A percentile compares a stretch with the other conserved stretches of the same genome.
phyloP scores from a whole-genome alignment of 140 eudicot species.

The Flaveria floridana region DNA sequence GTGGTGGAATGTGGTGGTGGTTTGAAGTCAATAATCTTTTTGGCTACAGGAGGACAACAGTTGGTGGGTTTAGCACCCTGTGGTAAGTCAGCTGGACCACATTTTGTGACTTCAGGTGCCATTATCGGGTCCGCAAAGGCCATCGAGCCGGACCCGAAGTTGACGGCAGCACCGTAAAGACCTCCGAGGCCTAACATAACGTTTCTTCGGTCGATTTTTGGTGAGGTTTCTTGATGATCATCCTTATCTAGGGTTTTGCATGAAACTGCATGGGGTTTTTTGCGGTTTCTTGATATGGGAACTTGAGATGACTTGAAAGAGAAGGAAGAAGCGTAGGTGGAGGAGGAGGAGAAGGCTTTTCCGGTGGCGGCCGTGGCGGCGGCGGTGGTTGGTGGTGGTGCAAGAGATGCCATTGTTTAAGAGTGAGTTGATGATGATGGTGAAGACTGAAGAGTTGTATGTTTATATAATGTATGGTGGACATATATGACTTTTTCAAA shows the following conservation, averaged over 20 bases:
- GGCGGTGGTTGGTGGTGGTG: conserved; percentile 30
- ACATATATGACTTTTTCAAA: conserved; percentile 28
- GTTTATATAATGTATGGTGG: conserved; percentile 36
- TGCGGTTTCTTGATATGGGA: conserved; percentile 30
- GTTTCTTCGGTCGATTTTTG: conserved; percentile 53
- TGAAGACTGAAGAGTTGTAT: conserved; percentile 9
- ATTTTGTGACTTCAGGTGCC: conserved; percentile 45
- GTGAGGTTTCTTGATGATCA: conserved; percentile 18
- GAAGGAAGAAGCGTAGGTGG: conserved; percentile 32
- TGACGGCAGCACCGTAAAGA: conserved; percentile 56
- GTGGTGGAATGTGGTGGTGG: conserved; percentile 32
- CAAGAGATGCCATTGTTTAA: conserved; percentile 36
- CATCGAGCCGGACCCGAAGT: conserved; percentile 32
- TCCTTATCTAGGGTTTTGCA: conserved; percentile 44
- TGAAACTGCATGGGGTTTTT: conserved; percentile 36
- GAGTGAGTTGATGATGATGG: conserved; percentile 5
- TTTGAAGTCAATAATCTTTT: conserved; percentile 42
- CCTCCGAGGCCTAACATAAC: conserved; percentile 65
- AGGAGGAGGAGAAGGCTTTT: conserved; percentile 27
- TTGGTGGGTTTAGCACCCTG: conserved; percentile 39
- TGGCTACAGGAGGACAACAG: conserved; percentile 62
- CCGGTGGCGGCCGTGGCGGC: conserved; percentile 32
- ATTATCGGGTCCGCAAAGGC: conserved; percentile 51
- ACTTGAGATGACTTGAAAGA: conserved; percentile 45
- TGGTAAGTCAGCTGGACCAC: conserved; percentile 52